phyloP scores from a whole-genome alignment of 371 early-diverging fungal species.

The Rhizopus microsporus region DNA sequence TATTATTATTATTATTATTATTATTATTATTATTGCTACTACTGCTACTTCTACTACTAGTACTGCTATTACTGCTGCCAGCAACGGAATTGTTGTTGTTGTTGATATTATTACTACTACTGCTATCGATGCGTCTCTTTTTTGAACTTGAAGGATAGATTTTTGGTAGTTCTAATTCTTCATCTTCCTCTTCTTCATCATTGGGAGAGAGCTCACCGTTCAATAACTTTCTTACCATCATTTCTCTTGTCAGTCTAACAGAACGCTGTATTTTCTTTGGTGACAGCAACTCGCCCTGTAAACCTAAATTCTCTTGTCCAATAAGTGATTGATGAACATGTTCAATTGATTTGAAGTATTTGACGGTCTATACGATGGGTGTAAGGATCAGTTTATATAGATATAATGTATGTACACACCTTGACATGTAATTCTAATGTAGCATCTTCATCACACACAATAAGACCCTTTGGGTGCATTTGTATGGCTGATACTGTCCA shows the following conservation, averaged over 20 bases:
- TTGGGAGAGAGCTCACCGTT: conserved; percentile 8
- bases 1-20: too few species aligned
- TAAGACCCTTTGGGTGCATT: conserved; percentile 83
- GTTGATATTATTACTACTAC: too few species aligned
- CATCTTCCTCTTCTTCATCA: conserved; percentile 17
- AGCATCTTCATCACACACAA: conserved; percentile 91
- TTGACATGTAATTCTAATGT: conserved; percentile 89
- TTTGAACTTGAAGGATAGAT: conserved; percentile 11
- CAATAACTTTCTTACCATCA: conserved; percentile 26
- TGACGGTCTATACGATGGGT: conserved; percentile 62
- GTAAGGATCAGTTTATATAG: conserved; percentile 9
- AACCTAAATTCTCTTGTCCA: conserved; percentile 76
- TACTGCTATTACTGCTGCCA: too few species aligned
- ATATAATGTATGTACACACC: conserved; percentile 58
- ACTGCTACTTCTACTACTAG: too few species aligned
- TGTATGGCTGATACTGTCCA: conserved; percentile 93
- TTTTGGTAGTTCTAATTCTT: conserved; percentile 8
- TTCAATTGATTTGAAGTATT: conserved; percentile 88
- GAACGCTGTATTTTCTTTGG: conserved; percentile 17
- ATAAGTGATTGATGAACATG: conserved; percentile 81
- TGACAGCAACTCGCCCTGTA: conserved; percentile 61
- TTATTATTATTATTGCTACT: too few species aligned
- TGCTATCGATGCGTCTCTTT: conserved; percentile 16
- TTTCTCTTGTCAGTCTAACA: conserved; percentile 18
- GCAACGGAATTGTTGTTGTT: too few species aligned